These are phyloP conservation scores for Diutina ranongensis DNA, from an alignment of 1,139 yeast genomes.

Conservation along the genomic window DNA sequence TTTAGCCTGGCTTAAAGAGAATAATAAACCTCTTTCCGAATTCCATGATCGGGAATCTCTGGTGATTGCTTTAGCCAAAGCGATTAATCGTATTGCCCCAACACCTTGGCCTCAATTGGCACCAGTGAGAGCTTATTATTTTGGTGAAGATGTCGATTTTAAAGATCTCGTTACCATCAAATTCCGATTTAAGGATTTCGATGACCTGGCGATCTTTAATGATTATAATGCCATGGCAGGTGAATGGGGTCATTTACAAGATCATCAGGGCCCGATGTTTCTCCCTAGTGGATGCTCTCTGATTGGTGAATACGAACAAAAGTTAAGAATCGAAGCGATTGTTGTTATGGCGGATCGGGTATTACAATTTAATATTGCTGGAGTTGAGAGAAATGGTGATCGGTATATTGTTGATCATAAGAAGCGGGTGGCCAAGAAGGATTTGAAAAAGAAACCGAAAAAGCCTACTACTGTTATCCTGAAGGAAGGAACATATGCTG, in stretches of 20 bases:
- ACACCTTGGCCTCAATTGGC: conserved; percentile 11
- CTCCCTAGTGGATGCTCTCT: neutral
- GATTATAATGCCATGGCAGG: conserved; percentile 15
- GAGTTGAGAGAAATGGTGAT: neutral
- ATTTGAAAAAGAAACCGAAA: neutral
- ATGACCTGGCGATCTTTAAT: conserved; percentile 34
- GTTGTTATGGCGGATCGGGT: neutral
- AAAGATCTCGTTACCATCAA: conserved; percentile 48
- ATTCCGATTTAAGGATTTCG: conserved; percentile 46
- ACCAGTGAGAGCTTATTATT: conserved; percentile 40
- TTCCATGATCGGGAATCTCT: neutral
- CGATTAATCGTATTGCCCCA: conserved; percentile 15
- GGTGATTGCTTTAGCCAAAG: neutral
- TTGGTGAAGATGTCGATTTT: conserved; percentile 51
- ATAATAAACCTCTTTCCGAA: neutral
- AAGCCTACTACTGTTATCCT: neutral
- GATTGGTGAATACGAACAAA: neutral
- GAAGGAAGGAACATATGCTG: neutral
- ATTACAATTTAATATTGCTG: neutral
- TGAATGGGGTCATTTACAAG: neutral
- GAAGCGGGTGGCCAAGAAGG: neutral
- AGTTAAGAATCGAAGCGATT: neutral
- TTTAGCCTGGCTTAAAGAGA: conserved; percentile 42
- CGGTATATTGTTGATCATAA: neutral
- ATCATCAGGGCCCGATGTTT: neutral